These are phyloP conservation scores for Peribolospora baueri DNA, from an alignment of 768 basidiomycete species.

Conservation along the genomic window DNA sequence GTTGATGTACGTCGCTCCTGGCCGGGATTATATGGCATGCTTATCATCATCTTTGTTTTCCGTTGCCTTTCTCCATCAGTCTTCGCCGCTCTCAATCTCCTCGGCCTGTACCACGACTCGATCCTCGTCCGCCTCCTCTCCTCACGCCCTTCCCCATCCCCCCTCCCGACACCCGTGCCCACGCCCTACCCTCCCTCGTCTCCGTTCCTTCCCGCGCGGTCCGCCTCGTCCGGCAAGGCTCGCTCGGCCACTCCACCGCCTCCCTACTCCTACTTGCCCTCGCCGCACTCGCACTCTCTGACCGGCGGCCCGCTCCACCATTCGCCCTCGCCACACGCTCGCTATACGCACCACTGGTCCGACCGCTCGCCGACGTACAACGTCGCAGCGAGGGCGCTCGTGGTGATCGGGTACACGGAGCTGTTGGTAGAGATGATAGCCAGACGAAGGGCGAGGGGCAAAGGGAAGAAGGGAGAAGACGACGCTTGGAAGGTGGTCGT, in stretches of 20 bases:
- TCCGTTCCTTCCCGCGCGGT: neutral
- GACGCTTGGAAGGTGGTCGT: slow-evolving; percentile 53
- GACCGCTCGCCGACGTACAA: slow-evolving; percentile 46
- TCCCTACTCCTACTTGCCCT: neutral
- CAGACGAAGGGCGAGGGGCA: slow-evolving; percentile 22
- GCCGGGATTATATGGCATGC: too few relatives aligned
- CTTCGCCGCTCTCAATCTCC: slow-evolving; percentile 58
- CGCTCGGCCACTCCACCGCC: neutral
- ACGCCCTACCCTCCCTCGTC: neutral
- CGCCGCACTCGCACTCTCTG: neutral
- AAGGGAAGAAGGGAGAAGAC: slow-evolving; percentile 32
- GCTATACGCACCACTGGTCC: slow-evolving; percentile 73
- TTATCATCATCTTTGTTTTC: neutral
- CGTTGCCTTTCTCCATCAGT: slow-evolving; percentile 28
- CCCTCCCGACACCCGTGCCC: slow-evolving; percentile 14
- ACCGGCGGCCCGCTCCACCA: neutral
- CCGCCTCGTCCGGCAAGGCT: neutral
- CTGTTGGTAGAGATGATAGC: slow-evolving; percentile 75
- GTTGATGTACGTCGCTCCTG: too few relatives aligned
- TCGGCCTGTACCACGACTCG: slow-evolving; percentile 87
- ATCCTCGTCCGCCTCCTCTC: slow-evolving; percentile 51
- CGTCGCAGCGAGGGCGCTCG: slow-evolving; percentile 38
- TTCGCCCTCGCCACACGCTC: slow-evolving; percentile 34
- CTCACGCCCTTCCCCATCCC: slow-evolving; percentile 13
- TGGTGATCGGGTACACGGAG: slow-evolving; percentile 54